These are phyloP conservation scores for Peniophora sp. DNA, from an alignment of 1,284 basidiomycete species.

Conservation along the genomic window DNA sequence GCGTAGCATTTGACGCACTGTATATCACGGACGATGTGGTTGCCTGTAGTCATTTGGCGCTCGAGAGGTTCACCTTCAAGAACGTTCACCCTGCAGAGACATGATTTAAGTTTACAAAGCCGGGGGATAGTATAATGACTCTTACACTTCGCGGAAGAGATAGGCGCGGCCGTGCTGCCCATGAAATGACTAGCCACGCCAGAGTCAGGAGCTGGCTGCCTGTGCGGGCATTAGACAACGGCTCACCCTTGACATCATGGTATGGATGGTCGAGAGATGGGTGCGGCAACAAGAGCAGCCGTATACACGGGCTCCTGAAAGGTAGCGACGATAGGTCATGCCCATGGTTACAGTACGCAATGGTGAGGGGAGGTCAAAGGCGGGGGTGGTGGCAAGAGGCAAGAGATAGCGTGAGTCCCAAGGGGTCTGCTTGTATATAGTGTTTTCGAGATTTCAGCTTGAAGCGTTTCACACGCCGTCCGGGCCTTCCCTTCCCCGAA, in stretches of 20 bases:
- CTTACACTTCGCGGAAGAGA: slow-evolving; percentile 88
- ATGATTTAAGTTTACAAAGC: slow-evolving; percentile 4
- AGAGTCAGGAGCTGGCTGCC: slow-evolving; percentile 4
- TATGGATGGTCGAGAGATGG: slow-evolving; percentile 88
- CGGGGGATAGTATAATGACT: slow-evolving; percentile 10
- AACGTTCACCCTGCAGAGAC: slow-evolving; percentile 71
- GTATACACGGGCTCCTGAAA: slow-evolving; percentile 84
- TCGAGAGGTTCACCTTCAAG: slow-evolving; percentile 84
- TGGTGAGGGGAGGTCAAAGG: background rate
- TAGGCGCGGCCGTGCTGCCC: slow-evolving; percentile 95
- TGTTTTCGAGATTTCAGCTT: background rate
- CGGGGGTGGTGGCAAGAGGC: slow-evolving; percentile 1
- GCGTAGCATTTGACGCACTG: slow-evolving; percentile 85
- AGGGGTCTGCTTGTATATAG: background rate
- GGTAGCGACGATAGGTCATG: slow-evolving; percentile 84
- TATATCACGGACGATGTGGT: slow-evolving; percentile 94
- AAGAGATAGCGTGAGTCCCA: background rate
- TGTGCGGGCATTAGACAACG: slow-evolving; percentile 3
- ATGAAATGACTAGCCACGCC: slow-evolving; percentile 65
- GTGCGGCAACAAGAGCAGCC: slow-evolving; percentile 89
- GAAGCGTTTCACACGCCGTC: no score
- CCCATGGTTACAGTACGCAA: slow-evolving; percentile 55
- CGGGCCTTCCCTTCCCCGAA: no score
- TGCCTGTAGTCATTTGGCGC: slow-evolving; percentile 93
- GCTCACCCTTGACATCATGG: slow-evolving; percentile 86